Evolutionary conservation across 805 yeast genomes (phyloP).

Genomic region (Ogataea haglerorum): DNA sequence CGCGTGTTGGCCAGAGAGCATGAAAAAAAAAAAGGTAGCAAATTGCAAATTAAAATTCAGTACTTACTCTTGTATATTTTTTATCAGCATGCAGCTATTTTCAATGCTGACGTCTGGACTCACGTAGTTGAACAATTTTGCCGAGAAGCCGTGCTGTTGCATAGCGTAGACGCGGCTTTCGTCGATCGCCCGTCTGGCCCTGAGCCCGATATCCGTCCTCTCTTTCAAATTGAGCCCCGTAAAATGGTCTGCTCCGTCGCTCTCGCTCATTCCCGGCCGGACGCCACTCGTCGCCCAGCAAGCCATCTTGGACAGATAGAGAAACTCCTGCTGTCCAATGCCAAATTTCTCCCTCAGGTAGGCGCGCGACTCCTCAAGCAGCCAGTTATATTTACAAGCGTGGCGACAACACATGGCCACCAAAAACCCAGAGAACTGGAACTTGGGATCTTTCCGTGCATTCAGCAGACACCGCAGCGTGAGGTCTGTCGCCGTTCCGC

Average conservation of each 20-base stretch:
- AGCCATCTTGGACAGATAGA: constrained; percentile 54
- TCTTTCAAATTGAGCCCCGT: constrained; percentile 44
- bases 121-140: constrained; percentile 58
- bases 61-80: neutral
- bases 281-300: constrained; percentile 89
- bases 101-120: constrained; percentile 59
- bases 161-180: constrained; percentile 61
- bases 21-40: neutral
- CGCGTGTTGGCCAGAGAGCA: constrained; percentile 33
- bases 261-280: constrained; percentile 37
- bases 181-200: constrained; percentile 72
- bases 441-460: constrained; percentile 14
- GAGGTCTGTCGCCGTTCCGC: constrained; percentile 93
- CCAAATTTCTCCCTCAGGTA: constrained; percentile 35
- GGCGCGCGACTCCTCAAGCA: constrained; percentile 45
- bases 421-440: constrained; percentile 48
- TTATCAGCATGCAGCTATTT: constrained; percentile 39
- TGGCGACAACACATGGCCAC: constrained; percentile 96
- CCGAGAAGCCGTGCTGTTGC: constrained; percentile 37
- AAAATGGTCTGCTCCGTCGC: constrained; percentile 41
- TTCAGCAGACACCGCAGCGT: constrained; percentile 60
- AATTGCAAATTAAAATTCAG: too few species aligned
- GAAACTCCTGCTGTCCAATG: constrained; percentile 32
- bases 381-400: constrained; percentile 60
- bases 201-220: constrained; percentile 59